Evolutionary conservation across 805 yeast genomes (phyloP).

Genomic region (Candida nanaspora): DNA sequence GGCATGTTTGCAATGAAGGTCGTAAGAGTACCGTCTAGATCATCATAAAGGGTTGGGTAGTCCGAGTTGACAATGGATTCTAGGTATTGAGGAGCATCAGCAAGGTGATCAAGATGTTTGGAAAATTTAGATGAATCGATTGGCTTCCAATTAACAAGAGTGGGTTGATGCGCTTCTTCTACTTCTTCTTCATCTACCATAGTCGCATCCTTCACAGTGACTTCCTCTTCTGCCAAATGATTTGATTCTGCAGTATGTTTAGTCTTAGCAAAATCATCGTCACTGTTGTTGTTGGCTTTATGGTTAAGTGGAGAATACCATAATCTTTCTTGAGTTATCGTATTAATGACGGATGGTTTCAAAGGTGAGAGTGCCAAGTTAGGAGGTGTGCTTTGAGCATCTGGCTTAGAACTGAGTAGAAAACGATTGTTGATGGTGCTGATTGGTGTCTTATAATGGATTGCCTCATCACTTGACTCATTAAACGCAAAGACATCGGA

Average conservation of each 20-base stretch:
- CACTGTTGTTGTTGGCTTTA: too few species aligned
- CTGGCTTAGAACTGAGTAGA: neutral
- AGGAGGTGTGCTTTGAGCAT: neutral
- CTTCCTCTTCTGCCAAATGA: neutral
- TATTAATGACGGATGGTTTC: too few species aligned
- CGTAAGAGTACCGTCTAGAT: constrained; percentile 58
- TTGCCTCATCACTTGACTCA: neutral
- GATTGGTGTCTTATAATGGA: neutral
- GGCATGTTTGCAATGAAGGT: constrained; percentile 65
- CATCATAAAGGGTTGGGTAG: constrained; percentile 42
- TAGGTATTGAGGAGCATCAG: neutral
- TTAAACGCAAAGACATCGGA: neutral
- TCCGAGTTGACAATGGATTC: constrained; percentile 19
- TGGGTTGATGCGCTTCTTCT: neutral
- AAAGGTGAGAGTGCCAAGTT: neutral
- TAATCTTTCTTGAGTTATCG: too few species aligned
- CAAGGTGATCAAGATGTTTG: neutral
- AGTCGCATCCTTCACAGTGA: neutral
- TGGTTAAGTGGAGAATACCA: too few species aligned
- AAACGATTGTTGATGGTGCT: neutral
- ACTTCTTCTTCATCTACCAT: neutral
- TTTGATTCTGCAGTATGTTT: neutral
- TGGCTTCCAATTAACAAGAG: neutral
- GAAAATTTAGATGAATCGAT: neutral
- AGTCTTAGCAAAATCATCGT: neutral